Percentiles rank a stretch among this genome's conserved stretches.
These are phyloP conservation scores for Podospora conica DNA, from an alignment of 495 filamentous ascomycete species.

Conservation along the genomic window DNA sequence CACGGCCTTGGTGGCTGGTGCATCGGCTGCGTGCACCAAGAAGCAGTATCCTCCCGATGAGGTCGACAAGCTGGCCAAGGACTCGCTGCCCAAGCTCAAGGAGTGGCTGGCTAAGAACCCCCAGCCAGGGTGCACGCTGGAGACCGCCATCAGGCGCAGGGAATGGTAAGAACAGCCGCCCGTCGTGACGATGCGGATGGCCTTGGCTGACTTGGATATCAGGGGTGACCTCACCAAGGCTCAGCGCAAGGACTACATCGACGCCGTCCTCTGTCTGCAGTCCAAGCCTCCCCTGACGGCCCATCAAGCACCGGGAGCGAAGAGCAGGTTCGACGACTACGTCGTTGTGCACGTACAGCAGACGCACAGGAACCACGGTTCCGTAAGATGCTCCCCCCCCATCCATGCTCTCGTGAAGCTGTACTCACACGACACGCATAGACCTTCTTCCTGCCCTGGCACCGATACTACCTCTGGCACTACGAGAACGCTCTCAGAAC, in stretches of 20 bases:
- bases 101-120: conserved; percentile 24
- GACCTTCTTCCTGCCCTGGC: conserved; percentile 64
- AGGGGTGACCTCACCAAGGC: conserved; percentile 44
- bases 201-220: neutral
- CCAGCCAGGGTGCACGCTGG: conserved; percentile 18
- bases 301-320: conserved; percentile 28
- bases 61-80: conserved; percentile 14
- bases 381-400: conserved; percentile 35
- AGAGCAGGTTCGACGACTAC: conserved; percentile 58
- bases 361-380: conserved; percentile 54
- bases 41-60: conserved; percentile 15
- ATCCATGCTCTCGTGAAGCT: neutral
- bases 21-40: neutral
- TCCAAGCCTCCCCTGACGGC: conserved; percentile 41
- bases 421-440: conserved; percentile 27
- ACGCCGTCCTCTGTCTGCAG: conserved; percentile 59
- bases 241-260: conserved; percentile 53
- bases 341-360: conserved; percentile 60
- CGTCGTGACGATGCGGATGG: neutral
- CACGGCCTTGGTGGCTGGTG: neutral
- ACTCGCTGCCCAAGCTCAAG: conserved; percentile 14
- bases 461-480: conserved; percentile 57
- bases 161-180: conserved; percentile 17
- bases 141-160: conserved; percentile 17
- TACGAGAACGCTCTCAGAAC: conserved; percentile 61